Percentiles rank a stretch among this genome's conserved stretches.
Conservation (phyloP, 78 protist species). For the Emiliania huxleyi region DNA sequence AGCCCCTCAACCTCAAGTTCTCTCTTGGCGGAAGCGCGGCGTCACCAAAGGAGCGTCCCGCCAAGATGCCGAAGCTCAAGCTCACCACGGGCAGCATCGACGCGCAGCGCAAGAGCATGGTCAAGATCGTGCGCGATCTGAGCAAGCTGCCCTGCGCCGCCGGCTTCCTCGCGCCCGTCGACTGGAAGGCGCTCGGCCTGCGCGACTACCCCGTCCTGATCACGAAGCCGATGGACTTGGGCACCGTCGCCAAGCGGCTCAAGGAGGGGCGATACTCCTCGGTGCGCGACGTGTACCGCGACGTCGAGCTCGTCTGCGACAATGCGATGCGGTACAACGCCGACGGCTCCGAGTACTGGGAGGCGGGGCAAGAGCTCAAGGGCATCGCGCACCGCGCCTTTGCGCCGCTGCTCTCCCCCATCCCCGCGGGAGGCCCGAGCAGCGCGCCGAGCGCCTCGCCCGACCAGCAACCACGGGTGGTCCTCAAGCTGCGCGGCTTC, state of each 20-base stretch:
- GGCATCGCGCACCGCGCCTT: too few relatives aligned
- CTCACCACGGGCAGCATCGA: too few relatives aligned
- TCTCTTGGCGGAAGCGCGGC: too few relatives aligned
- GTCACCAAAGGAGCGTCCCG: too few relatives aligned
- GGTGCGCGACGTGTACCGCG: not conserved
- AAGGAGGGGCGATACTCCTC: not conserved
- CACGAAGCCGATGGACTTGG: conserved; percentile 32
- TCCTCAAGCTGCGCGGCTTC: too few relatives aligned
- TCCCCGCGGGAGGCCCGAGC: too few relatives aligned
- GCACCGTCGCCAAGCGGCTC: not conserved
- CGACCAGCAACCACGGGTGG: too few relatives aligned
- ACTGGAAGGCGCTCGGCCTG: conserved; percentile 7
- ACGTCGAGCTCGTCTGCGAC: not conserved
- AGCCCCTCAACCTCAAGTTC: too few relatives aligned
- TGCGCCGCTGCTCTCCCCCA: too few relatives aligned
- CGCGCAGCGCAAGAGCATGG: not conserved
- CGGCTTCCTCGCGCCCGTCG: conserved; percentile 18
- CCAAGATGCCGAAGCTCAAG: too few relatives aligned
- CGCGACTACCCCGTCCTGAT: conserved; percentile 9
- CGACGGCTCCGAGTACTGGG: not conserved
- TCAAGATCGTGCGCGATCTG: not conserved
- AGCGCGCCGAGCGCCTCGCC: too few relatives aligned
- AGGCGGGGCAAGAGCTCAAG: too few relatives aligned
- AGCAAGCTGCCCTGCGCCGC: not conserved
- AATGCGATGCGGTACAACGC: not conserved